A percentile compares a stretch with the other conserved stretches of the same genome.
Conservation (phyloP, 78 protist species). For the Isochrysis galbana region DNA sequence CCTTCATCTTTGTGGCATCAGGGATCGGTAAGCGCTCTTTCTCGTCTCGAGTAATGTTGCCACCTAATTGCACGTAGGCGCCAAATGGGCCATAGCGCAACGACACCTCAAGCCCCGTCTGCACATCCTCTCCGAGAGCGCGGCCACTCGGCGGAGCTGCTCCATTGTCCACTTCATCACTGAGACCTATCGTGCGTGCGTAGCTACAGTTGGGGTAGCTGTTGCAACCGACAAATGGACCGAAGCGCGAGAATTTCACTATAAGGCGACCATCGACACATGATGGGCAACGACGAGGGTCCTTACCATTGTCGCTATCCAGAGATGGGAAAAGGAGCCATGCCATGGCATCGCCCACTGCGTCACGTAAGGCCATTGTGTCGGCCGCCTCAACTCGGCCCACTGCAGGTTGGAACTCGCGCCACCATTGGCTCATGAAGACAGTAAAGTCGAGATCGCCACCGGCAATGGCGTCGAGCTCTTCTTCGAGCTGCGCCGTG, state of each 20-base stretch:
- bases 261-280: not conserved
- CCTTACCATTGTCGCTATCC: not conserved
- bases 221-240: not conserved
- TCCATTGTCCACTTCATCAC: not conserved
- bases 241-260: not conserved
- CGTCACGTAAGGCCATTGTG: not conserved
- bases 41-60: not conserved
- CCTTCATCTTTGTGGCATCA: not conserved
- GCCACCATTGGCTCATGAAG: not conserved
- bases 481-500: conserved; percentile 6
- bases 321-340: not conserved
- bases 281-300: not conserved
- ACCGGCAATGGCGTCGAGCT: not conserved
- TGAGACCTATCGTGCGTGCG: not conserved
- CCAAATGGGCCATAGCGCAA: not conserved
- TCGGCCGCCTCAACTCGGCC: not conserved
- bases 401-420: not conserved
- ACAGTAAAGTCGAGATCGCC: not conserved
- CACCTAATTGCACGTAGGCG: not conserved
- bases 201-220: not conserved
- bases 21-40: not conserved
- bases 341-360: not conserved
- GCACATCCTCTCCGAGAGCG: not conserved
- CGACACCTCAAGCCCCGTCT: not conserved
- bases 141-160: not conserved